A percentile compares a stretch with the other conserved stretches of the same genome.
Evolutionary conservation across 2,329 filamentous ascomycete genomes (phyloP).

Genomic region (Lasiodiplodia sp.): DNA sequence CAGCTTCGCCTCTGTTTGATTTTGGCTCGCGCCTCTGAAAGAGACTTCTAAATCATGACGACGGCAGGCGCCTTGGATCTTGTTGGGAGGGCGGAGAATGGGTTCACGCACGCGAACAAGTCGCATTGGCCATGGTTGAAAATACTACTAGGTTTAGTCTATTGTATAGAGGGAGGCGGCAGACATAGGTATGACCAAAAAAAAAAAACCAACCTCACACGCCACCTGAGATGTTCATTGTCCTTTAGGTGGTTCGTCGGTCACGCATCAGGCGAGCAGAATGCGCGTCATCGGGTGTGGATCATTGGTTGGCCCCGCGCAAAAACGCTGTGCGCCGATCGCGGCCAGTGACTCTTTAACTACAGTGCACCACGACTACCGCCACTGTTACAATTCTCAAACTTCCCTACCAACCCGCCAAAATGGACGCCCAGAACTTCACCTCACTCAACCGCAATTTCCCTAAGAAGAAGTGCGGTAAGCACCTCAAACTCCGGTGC

Average conservation of each 20-base stretch:
- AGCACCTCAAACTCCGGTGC: slow-evolving; percentile 32
- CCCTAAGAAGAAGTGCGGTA: slow-evolving; percentile 62
- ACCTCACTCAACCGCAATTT: slow-evolving; percentile 50
- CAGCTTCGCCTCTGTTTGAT: not conserved
- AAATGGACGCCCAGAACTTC: slow-evolving; percentile 55
- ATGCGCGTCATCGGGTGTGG: slow-evolving; percentile 10
- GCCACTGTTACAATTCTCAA: not conserved
- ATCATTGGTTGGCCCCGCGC: slow-evolving; percentile 15
- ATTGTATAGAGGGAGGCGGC: no score
- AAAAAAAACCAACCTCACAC: no score
- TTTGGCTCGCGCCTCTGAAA: not conserved
- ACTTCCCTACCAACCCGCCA: not conserved
- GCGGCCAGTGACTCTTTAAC: slow-evolving; percentile 6
- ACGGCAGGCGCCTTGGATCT: not conserved
- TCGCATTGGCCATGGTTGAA: not conserved
- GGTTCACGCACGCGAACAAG: not conserved
- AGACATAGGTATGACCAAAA: no score
- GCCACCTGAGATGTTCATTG: no score
- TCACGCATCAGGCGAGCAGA: slow-evolving; percentile 10
- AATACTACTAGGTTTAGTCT: not conserved
- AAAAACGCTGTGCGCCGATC: slow-evolving; percentile 24
- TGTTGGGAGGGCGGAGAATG: not conserved
- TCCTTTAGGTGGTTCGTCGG: not conserved
- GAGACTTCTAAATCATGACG: not conserved
- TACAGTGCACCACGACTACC: not conserved